Conservation (phyloP, 1,139 yeast species). For the Taiozyma sp. region DNA sequence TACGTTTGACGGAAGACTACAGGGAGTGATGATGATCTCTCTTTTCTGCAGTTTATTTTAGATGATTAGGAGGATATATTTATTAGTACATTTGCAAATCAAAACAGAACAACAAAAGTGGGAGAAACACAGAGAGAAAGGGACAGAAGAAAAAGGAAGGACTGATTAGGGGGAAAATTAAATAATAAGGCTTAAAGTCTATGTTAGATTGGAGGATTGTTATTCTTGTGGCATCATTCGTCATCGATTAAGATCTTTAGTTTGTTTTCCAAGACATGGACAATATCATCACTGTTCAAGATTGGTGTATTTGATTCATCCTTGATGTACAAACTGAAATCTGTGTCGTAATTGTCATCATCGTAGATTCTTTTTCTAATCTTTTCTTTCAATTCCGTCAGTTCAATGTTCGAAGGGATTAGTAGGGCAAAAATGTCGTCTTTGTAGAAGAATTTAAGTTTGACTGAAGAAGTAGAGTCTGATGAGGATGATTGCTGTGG, state of each 20-base stretch:
- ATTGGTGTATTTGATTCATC: constrained; percentile 28
- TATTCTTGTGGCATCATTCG: constrained; percentile 6
- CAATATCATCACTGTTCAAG: constrained; percentile 28
- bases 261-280: constrained; percentile 28
- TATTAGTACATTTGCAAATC: neutral
- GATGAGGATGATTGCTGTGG: constrained; percentile 5
- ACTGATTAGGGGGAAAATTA: neutral
- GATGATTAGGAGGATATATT: neutral
- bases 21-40: no score
- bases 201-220: neutral
- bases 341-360: constrained; percentile 20
- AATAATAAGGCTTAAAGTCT: neutral
- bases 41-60: neutral
- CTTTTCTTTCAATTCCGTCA: constrained; percentile 57
- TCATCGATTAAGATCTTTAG: constrained; percentile 28
- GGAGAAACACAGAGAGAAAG: neutral
- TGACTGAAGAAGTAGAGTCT: constrained; percentile 26
- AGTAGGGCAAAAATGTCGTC: constrained; percentile 90
- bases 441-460: constrained; percentile 79
- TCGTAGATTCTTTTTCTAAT: constrained; percentile 59
- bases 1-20: neutral
- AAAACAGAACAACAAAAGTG: neutral
- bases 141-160: neutral
- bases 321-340: constrained; percentile 30
- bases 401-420: constrained; percentile 57